Percentiles rank a stretch among this genome's conserved stretches.
phyloP scores from a whole-genome alignment of 2,329 filamentous ascomycete genomes.

The Pseudogymnoascus sp. region DNA sequence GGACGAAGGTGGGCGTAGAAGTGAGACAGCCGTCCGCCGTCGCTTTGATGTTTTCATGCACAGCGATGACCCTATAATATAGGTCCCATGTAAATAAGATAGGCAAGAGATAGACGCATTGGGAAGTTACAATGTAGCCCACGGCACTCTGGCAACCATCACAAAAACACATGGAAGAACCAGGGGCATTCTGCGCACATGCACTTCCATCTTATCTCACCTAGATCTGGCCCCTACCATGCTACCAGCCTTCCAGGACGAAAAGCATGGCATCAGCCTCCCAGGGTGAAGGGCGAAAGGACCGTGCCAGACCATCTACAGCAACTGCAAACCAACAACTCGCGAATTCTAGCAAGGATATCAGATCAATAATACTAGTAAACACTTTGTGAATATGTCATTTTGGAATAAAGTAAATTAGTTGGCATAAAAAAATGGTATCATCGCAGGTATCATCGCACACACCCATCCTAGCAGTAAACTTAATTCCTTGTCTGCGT shows the following conservation, averaged over 20 bases:
- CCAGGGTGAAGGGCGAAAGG: background rate
- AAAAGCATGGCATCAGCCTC: background rate
- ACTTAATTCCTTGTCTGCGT: constrained; percentile 2
- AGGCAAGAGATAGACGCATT: background rate
- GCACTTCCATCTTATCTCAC: background rate
- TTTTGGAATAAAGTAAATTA: background rate
- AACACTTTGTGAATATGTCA: background rate
- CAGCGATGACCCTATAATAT: background rate
- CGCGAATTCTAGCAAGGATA: background rate
- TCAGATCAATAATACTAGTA: no score
- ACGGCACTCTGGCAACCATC: background rate
- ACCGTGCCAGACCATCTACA: background rate
- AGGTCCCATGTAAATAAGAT: constrained; percentile 1
- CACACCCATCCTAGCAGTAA: background rate
- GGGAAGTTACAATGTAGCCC: background rate
- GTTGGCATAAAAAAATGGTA: background rate
- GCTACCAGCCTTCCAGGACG: background rate
- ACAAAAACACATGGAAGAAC: background rate
- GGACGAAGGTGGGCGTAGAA: background rate
- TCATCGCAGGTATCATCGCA: constrained; percentile 6
- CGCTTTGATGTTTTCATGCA: background rate
- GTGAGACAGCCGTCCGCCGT: background rate
- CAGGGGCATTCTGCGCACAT: background rate
- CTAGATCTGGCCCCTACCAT: background rate
- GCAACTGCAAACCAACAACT: background rate